Evolutionary conservation across 1,284 basidiomycete species (phyloP).

Genomic region (Trichosporon ovoides): DNA sequence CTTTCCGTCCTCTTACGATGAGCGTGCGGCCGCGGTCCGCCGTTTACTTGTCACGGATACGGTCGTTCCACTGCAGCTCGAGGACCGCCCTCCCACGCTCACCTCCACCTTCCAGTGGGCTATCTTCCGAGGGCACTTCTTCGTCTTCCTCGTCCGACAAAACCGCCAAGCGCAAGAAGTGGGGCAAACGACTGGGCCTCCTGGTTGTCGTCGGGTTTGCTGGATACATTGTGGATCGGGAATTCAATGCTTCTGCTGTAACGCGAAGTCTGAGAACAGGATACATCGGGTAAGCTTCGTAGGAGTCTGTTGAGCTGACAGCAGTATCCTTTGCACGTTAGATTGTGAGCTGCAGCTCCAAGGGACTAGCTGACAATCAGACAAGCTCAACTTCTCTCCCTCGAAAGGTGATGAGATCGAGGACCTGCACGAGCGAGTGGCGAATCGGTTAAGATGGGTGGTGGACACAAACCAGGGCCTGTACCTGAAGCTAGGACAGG

Average conservation of each 20-base stretch:
- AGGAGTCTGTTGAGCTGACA: constrained; percentile 36
- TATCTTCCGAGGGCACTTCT: neutral
- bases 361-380: constrained; percentile 17
- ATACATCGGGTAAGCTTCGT: constrained; percentile 54
- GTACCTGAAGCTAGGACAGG: constrained; percentile 79
- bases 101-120: neutral
- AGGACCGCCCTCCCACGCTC: neutral
- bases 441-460: constrained; percentile 64
- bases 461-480: constrained; percentile 75
- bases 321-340: constrained; percentile 42
- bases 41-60: neutral
- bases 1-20: neutral
- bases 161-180: neutral
- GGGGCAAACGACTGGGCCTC: neutral
- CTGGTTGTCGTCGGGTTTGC: constrained; percentile 48
- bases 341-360: constrained; percentile 33
- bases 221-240: constrained; percentile 56
- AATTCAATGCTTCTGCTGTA: constrained; percentile 64
- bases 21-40: neutral
- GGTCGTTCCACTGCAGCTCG: neutral
- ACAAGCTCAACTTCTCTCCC: constrained; percentile 74
- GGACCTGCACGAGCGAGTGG: constrained; percentile 72
- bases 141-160: neutral
- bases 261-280: constrained; percentile 61
- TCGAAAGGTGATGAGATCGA: constrained; percentile 64